These are phyloP conservation scores for Pezizomycotina sp. DNA, from an alignment of 2,329 filamentous ascomycete species.

Conservation along the genomic window DNA sequence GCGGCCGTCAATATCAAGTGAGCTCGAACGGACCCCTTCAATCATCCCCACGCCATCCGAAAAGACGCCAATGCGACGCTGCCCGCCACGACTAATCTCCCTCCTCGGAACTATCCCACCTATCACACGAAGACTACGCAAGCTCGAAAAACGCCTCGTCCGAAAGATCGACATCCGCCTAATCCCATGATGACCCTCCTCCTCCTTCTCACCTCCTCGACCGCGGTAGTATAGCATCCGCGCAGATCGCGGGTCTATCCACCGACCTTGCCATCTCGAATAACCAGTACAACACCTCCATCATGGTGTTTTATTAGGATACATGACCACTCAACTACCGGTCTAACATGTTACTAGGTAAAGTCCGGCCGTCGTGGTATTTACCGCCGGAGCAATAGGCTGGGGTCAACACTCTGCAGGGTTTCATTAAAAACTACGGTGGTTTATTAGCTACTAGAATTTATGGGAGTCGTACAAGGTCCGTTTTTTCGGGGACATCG, in stretches of 20 bases:
- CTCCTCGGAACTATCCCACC: too few relatives aligned
- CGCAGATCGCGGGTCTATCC: constrained; percentile 37
- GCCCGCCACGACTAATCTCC: too few relatives aligned
- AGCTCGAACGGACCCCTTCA: too few relatives aligned
- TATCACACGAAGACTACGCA: too few relatives aligned
- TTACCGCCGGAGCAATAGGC: constrained; percentile 39
- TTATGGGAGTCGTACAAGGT: constrained; percentile 46
- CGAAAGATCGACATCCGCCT: too few relatives aligned
- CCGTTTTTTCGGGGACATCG: constrained; percentile 46
- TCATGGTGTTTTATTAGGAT: constrained; percentile 31
- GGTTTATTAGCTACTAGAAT: constrained; percentile 40
- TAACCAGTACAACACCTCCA: constrained; percentile 32
- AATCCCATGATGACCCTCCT: too few relatives aligned
- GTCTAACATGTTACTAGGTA: constrained; percentile 37
- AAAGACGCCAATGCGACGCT: too few relatives aligned
- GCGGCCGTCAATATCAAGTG: too few relatives aligned
- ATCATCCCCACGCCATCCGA: too few relatives aligned
- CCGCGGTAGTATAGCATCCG: too few relatives aligned
- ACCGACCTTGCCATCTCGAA: constrained; percentile 33
- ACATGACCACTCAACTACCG: constrained; percentile 23
- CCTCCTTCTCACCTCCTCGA: too few relatives aligned
- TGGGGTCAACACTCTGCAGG: constrained; percentile 48
- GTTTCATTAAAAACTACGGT: constrained; percentile 37
- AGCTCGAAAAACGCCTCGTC: too few relatives aligned
- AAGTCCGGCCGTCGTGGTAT: constrained; percentile 37